Percentiles rank a stretch among this genome's conserved stretches.
phyloP scores from a whole-genome alignment of 257 asterid genomes.

The Ballota nigra region DNA sequence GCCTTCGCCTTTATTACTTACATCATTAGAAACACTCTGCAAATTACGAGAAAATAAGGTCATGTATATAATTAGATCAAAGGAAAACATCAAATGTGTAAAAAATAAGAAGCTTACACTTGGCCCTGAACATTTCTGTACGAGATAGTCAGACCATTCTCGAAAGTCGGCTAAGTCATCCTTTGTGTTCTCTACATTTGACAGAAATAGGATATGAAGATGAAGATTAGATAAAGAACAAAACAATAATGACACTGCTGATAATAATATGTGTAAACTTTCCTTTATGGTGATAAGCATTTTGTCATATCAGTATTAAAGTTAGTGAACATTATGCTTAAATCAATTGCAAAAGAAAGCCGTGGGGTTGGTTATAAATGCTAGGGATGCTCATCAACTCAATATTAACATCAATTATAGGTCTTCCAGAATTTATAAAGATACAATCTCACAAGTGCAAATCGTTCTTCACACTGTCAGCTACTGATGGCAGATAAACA shows the following conservation, averaged over 20 bases:
- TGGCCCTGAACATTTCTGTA: constrained; percentile 38
- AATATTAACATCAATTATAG: no score
- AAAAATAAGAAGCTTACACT: constrained; percentile 33
- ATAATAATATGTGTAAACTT: not conserved
- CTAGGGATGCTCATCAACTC: not conserved
- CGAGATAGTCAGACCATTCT: constrained; percentile 46
- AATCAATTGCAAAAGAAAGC: not conserved
- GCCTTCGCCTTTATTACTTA: constrained; percentile 29
- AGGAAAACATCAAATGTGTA: not conserved
- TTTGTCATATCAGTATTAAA: not conserved
- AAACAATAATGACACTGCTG: not conserved
- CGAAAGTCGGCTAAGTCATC: constrained; percentile 58
- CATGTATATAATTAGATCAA: not conserved
- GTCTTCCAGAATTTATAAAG: no score
- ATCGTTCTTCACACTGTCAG: constrained; percentile 11
- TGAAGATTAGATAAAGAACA: not conserved
- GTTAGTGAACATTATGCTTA: not conserved
- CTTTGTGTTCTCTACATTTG: constrained; percentile 51
- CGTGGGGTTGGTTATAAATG: not conserved
- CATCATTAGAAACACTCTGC: constrained; percentile 45
- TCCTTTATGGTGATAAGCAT: no score
- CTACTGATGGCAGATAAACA: not conserved
- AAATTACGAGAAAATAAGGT: constrained; percentile 8
- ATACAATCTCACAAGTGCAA: no score
- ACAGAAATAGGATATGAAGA: constrained; percentile 25